A percentile compares a stretch with the other conserved stretches of the same genome.
phyloP scores from a whole-genome alignment of 2,329 filamentous ascomycete species.

The Beauveria brongniartii region DNA sequence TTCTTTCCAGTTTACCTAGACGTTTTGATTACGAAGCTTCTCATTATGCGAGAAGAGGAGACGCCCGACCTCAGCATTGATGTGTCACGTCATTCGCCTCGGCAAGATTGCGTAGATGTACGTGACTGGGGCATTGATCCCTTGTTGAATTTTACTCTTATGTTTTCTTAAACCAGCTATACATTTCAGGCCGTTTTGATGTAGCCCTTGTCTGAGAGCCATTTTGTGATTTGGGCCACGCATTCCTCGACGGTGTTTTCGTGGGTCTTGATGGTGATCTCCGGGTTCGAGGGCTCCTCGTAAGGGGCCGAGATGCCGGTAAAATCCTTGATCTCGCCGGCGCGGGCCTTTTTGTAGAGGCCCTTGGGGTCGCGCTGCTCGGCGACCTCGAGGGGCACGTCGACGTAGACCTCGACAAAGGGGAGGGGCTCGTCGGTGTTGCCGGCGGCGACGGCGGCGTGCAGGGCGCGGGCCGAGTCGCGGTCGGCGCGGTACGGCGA shows the following conservation, averaged over 20 bases:
- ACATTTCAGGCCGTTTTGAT: slow-evolving; percentile 21
- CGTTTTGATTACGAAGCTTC: neutral
- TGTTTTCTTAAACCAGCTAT: neutral
- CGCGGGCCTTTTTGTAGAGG: slow-evolving; percentile 91
- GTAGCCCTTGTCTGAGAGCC: slow-evolving; percentile 61
- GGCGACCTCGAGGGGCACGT: slow-evolving; percentile 83
- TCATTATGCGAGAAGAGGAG: neutral
- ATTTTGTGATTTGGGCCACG: slow-evolving; percentile 74
- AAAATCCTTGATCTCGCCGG: slow-evolving; percentile 93
- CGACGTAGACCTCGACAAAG: slow-evolving; percentile 91
- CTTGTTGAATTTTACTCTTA: neutral
- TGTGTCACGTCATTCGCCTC: neutral
- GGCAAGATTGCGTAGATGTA: neutral
- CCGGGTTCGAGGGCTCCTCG: slow-evolving; percentile 76
- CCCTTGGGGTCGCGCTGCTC: slow-evolving; percentile 97
- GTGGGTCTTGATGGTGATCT: slow-evolving; percentile 80
- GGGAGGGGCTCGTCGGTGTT: slow-evolving; percentile 61
- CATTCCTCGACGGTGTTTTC: slow-evolving; percentile 81
- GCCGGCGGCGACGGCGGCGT: slow-evolving; percentile 41
- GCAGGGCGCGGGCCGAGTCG: slow-evolving; percentile 70
- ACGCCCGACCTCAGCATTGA: neutral
- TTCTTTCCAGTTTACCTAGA: slow-evolving; percentile 3
- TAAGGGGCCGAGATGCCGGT: slow-evolving; percentile 94
- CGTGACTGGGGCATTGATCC: neutral
- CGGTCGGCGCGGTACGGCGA: slow-evolving; percentile 88